These are phyloP conservation scores for Leptomonas seymouri DNA, from an alignment of 208 protist species.

Conservation along the genomic window DNA sequence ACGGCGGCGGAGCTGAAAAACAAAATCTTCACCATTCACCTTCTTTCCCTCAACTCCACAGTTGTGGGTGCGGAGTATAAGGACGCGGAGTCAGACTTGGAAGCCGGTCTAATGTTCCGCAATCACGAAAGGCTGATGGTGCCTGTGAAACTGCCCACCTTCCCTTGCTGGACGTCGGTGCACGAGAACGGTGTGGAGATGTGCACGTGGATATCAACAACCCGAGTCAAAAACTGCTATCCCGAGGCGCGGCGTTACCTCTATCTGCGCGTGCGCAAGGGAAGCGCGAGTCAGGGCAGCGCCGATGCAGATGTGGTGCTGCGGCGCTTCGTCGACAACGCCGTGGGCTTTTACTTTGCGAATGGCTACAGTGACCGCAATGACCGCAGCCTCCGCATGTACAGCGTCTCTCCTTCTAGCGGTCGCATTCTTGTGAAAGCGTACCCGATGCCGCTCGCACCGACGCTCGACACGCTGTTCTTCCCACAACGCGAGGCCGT, in stretches of 20 bases:
- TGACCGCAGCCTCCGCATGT: conserved; percentile 16
- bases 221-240: background rate
- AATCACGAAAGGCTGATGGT: conserved; percentile 16
- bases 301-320: conserved; percentile 18
- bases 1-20: conserved; percentile 20
- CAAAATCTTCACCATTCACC: conserved; percentile 26
- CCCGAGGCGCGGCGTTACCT: conserved; percentile 16
- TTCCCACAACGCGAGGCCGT: conserved; percentile 15
- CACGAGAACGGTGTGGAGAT: conserved; percentile 23
- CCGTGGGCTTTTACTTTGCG: conserved; percentile 28
- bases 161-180: conserved; percentile 28
- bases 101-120: conserved; percentile 8
- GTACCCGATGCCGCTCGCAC: conserved; percentile 10
- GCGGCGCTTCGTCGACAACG: conserved; percentile 29
- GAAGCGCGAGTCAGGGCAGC: background rate
- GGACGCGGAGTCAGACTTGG: background rate
- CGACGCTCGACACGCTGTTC: conserved; percentile 32
- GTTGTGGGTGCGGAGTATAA: background rate
- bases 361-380: conserved; percentile 18
- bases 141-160: conserved; percentile 33
- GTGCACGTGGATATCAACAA: conserved; percentile 27
- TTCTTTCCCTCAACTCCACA: conserved; percentile 23
- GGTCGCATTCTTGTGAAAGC: background rate
- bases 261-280: conserved; percentile 25
- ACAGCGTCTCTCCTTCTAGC: background rate